These are phyloP conservation scores for Ceratobasidium sp. DNA, from an alignment of 1,284 basidiomycete genomes.

Conservation along the genomic window DNA sequence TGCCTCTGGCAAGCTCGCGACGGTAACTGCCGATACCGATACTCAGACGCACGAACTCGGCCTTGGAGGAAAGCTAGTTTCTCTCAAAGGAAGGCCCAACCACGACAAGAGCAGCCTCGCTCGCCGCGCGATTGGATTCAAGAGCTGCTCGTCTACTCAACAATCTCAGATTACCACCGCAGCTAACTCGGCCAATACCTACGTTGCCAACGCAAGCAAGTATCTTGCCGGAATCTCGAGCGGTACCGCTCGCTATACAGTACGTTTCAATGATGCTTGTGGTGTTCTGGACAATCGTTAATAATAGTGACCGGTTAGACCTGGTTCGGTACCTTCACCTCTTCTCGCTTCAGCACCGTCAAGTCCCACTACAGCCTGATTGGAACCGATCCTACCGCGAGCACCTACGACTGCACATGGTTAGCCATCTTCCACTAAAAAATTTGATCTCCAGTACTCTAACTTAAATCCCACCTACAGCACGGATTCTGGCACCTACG, in stretches of 20 bases:
- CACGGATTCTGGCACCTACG: constrained; percentile 17
- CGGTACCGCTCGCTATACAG: constrained; percentile 45
- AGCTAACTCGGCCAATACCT: constrained; percentile 46
- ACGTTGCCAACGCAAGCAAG: constrained; percentile 37
- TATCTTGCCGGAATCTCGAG: constrained; percentile 39
- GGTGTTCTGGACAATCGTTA: background rate
- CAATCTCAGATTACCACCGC: constrained; percentile 45
- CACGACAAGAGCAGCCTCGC: constrained; percentile 7
- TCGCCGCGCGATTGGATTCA: constrained; percentile 40
- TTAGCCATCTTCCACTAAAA: background rate
- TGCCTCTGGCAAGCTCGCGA: constrained; percentile 33
- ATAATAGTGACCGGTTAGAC: constrained; percentile 4
- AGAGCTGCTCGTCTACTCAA: constrained; percentile 36
- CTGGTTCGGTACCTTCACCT: constrained; percentile 48
- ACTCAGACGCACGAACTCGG: constrained; percentile 38
- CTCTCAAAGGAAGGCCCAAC: constrained; percentile 26
- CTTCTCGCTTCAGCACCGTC: constrained; percentile 40
- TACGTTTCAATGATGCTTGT: background rate
- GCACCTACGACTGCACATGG: constrained; percentile 47
- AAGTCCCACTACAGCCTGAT: constrained; percentile 44
- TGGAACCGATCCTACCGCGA: constrained; percentile 35
- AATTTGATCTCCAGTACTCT: background rate
- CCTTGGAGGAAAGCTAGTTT: constrained; percentile 45
- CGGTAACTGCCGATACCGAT: constrained; percentile 30
- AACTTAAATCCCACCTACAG: background rate